Evolutionary conservation across 306 rosid genomes (phyloP), one percentile per base, ranked within the genome.

Genomic region (Cotoneaster glaucophyllus): DNA sequence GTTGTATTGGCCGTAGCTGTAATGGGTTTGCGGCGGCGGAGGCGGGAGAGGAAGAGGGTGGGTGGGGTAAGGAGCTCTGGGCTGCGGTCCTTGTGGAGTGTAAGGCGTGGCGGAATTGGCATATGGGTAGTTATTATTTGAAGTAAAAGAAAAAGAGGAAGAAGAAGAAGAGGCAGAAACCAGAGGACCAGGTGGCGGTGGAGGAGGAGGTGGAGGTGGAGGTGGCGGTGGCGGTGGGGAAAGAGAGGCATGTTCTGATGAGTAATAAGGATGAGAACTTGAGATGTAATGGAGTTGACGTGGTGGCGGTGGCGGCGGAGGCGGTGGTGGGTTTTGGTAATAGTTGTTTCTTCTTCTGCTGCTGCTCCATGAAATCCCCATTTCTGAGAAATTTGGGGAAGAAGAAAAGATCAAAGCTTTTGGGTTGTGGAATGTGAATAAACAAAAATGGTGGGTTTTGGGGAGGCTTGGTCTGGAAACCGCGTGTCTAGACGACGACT

Each of bases 281-380:
- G 64, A 73, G 81, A 69, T 71, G 84, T 8, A 79, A 73, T 18
- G 78, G 65, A 6, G 82, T 70, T 54, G 75, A 63, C 50, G 84
- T 21, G 82, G 90, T 21, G 82, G 73, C 41, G 70, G 37, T 67
- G 71, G 87, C 52, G 71, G 54, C 13, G 26, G 61, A 19, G 62
- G 62, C 6, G 62, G 61, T 10, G 61, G 73, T 71, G 82, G 87
- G 75, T 74, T 43, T 21, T 77, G 91, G 73, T 70, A 64, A 37
- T 90, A 80, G 77, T 64, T 71, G 87, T 82, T 80, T 73, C 89
- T 79, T 84, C 96, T 84, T 76, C 92, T 79, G 63, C 73, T 77
- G 84, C 81, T 78, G 66, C 97, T 85, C 88, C 88, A 82, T n/a
- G 93, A 91, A 85, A 71, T 85, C 41, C 98, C 97, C 98, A 92